Conservation (phyloP, 495 filamentous ascomycete species). For the Lepraria neglecta region DNA sequence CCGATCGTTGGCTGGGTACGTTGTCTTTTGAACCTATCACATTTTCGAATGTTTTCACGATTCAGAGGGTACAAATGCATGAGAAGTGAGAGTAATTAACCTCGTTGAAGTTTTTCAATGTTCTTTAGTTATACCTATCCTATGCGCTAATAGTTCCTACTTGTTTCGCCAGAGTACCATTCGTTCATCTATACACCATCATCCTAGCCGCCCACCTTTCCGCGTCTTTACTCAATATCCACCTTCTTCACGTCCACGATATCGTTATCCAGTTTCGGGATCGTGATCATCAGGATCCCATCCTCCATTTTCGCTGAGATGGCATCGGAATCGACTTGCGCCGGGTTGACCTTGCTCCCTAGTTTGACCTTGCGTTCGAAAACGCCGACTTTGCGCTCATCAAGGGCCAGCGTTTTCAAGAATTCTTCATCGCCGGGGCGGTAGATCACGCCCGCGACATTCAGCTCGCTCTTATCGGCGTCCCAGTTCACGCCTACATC, state of each 20-base stretch:
- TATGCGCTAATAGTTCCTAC: neutral
- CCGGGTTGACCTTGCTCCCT: constrained; percentile 48
- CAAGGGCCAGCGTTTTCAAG: constrained; percentile 55
- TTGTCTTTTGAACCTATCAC: too few species aligned
- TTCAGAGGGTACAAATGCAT: too few species aligned
- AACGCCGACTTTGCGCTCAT: constrained; percentile 63
- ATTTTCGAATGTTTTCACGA: too few species aligned
- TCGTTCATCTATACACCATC: neutral
- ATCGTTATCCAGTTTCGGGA: constrained; percentile 56
- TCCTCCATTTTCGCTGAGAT: constrained; percentile 70
- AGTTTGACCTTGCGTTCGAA: constrained; percentile 67
- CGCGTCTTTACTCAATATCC: constrained; percentile 30
- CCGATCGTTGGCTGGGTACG: too few species aligned
- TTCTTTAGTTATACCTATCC: too few species aligned
- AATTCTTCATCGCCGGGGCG: constrained; percentile 66
- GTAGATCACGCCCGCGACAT: constrained; percentile 63
- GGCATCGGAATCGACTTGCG: constrained; percentile 53
- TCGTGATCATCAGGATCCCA: constrained; percentile 57
- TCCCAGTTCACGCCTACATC: constrained; percentile 74
- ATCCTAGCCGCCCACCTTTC: neutral
- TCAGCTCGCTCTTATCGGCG: constrained; percentile 55
- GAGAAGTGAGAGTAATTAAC: too few species aligned
- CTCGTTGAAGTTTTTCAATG: too few species aligned
- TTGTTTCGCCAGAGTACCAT: neutral
- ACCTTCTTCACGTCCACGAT: constrained; percentile 36